Percentiles rank a stretch among this genome's conserved stretches.
These are phyloP conservation scores for Rhodotorula paludigena DNA, from an alignment of 768 basidiomycete species.

Conservation along the genomic window DNA sequence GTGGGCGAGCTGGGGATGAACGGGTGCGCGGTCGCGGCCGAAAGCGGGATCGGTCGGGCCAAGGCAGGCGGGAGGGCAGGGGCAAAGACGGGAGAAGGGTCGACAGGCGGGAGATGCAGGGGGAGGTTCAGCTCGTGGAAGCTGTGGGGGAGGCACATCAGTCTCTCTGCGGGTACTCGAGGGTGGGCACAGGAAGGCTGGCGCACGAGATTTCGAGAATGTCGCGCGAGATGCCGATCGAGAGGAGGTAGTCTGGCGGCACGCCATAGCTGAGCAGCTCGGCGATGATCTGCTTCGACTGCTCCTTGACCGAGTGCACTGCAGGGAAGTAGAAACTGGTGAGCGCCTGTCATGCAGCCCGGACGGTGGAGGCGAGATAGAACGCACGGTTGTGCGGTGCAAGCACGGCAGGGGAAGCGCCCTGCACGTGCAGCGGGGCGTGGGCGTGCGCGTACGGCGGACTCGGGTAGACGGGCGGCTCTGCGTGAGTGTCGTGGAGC, in stretches of 20 bases:
- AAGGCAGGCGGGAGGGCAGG: not conserved
- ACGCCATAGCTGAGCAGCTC: slow-evolving; percentile 31
- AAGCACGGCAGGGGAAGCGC: too few relatives aligned
- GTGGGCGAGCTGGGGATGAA: not conserved
- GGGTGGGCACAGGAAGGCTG: not conserved
- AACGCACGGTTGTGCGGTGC: too few relatives aligned
- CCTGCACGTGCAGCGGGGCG: too few relatives aligned
- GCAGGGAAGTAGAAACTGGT: rapidly evolving
- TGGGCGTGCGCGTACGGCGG: not conserved
- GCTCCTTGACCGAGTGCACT: slow-evolving; percentile 23
- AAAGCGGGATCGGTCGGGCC: not conserved
- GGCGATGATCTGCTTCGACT: slow-evolving; percentile 26
- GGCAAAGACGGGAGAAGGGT: not conserved
- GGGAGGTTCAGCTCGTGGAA: slow-evolving; percentile 25
- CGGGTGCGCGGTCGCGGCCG: not conserved
- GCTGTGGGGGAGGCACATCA: not conserved
- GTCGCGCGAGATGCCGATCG: slow-evolving; percentile 31
- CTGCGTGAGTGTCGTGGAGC: too few relatives aligned
- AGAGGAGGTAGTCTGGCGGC: slow-evolving; percentile 28
- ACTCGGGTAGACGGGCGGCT: too few relatives aligned
- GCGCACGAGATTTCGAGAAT: slow-evolving; percentile 16
- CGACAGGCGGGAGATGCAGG: not conserved
- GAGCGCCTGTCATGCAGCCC: not conserved
- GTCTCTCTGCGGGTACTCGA: not conserved
- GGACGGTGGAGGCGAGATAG: too few relatives aligned